Conservation (phyloP, 768 basidiomycete genomes). For the Leccinellum rugosiceps region DNA sequence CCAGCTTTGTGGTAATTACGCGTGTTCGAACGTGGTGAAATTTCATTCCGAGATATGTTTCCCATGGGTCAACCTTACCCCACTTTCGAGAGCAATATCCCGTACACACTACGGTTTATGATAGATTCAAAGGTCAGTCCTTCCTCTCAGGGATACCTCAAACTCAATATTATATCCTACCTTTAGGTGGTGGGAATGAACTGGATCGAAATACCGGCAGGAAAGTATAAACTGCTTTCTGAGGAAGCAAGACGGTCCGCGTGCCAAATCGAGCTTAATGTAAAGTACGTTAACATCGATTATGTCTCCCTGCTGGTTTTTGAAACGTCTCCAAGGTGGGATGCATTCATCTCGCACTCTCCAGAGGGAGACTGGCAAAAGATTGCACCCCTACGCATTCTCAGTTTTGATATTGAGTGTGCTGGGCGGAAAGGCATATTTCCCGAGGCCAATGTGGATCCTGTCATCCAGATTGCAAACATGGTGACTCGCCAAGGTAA, state of each 20-base stretch:
- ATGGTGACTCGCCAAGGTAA: conserved; percentile 98
- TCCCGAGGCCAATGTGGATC: conserved; percentile 86
- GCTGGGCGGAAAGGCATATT: conserved; percentile 97
- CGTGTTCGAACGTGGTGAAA: conserved; percentile 72
- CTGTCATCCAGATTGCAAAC: conserved; percentile 97
- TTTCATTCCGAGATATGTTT: conserved; percentile 61
- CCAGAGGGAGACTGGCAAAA: conserved; percentile 92
- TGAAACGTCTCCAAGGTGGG: conserved; percentile 51
- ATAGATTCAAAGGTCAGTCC: conserved; percentile 82
- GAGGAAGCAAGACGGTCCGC: conserved; percentile 62
- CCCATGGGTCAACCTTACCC: conserved; percentile 42
- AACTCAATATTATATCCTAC: conserved; percentile 1
- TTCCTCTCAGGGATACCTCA: not conserved
- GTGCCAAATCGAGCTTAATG: conserved; percentile 85
- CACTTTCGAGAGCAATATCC: conserved; percentile 95
- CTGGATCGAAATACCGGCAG: conserved; percentile 92
- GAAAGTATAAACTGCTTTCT: conserved; percentile 67
- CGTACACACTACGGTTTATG: conserved; percentile 92
- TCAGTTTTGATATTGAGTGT: conserved; percentile 99
- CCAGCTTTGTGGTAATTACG: conserved; percentile 37
- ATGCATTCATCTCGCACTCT: conserved; percentile 83
- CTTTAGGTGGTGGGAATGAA: conserved; percentile 94
- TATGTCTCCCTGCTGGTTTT: not conserved
- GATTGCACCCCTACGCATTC: conserved; percentile 87
- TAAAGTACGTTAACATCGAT: conserved; percentile 49